Evolutionary conservation across 768 basidiomycete species (phyloP).

Genomic region (Amanita fuliginea): DNA sequence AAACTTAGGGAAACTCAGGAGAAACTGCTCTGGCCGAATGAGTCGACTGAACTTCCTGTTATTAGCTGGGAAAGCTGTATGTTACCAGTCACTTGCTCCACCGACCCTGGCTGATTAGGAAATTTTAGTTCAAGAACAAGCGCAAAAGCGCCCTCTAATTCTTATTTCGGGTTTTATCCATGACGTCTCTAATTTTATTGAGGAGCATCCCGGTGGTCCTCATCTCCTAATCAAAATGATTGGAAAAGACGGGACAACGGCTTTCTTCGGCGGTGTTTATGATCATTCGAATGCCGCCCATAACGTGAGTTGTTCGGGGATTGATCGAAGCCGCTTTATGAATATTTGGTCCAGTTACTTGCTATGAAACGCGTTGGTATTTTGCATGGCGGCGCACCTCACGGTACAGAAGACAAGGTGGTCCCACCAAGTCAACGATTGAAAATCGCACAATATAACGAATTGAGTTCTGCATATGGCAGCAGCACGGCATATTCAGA

Average conservation of each 20-base stretch:
- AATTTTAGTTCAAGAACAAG: slow-evolving; percentile 61
- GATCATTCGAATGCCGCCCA: slow-evolving; percentile 85
- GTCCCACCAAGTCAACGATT: slow-evolving; percentile 68
- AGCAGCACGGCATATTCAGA: slow-evolving; percentile 50
- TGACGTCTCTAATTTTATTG: slow-evolving; percentile 73
- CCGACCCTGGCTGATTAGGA: neutral
- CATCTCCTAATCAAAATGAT: slow-evolving; percentile 77
- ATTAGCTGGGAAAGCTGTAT: slow-evolving; percentile 81
- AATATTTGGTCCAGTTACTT: slow-evolving; percentile 27
- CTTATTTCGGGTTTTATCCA: slow-evolving; percentile 91
- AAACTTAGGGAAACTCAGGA: slow-evolving; percentile 74
- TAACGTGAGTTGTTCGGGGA: slow-evolving; percentile 37
- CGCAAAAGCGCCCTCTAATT: slow-evolving; percentile 69
- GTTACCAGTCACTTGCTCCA: slow-evolving; percentile 13
- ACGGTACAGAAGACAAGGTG: slow-evolving; percentile 45
- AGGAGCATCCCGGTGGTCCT: slow-evolving; percentile 88
- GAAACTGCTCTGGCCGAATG: slow-evolving; percentile 66
- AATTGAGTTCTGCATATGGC: slow-evolving; percentile 41
- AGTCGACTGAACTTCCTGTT: slow-evolving; percentile 65
- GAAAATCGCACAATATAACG: slow-evolving; percentile 55
- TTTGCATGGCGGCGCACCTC: slow-evolving; percentile 49
- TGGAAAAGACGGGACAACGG: slow-evolving; percentile 86
- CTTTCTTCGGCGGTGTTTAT: slow-evolving; percentile 90
- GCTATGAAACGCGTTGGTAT: slow-evolving; percentile 60
- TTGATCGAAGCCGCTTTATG: neutral